Conservation (phyloP, 768 basidiomycete genomes). For the Fomitopsis pulvina region DNA sequence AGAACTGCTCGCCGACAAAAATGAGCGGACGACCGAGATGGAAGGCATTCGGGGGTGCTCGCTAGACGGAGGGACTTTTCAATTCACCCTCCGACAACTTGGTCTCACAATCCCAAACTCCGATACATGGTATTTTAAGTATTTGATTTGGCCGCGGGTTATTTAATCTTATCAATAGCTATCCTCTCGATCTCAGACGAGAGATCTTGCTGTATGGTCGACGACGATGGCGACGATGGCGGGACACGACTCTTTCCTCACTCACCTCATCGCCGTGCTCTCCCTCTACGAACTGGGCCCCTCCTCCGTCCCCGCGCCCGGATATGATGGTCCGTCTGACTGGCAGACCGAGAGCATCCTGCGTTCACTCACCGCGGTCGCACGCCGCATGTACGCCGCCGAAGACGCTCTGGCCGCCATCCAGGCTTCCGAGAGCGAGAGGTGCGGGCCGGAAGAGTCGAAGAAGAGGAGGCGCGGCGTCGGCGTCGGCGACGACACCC, state of each 20-base stretch:
- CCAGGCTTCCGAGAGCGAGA: slow-evolving; percentile 35
- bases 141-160: too few species aligned
- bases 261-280: slow-evolving; percentile 51
- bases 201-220: too few species aligned
- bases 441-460: slow-evolving; percentile 32
- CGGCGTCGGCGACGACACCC: slow-evolving; percentile 24
- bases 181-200: too few species aligned
- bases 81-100: too few species aligned
- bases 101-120: too few species aligned
- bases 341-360: slow-evolving; percentile 55
- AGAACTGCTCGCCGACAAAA: too few species aligned
- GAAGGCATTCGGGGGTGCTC: too few species aligned
- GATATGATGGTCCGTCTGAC: slow-evolving; percentile 48
- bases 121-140: too few species aligned
- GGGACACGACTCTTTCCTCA: slow-evolving; percentile 37
- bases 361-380: slow-evolving; percentile 43
- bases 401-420: slow-evolving; percentile 40
- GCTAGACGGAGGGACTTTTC: too few species aligned
- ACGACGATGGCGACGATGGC: slow-evolving; percentile 21
- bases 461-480: slow-evolving; percentile 39
- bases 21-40: too few species aligned
- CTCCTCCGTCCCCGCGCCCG: slow-evolving; percentile 41
- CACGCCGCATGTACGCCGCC: slow-evolving; percentile 48
- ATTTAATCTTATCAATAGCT: too few species aligned
- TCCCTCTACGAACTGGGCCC: slow-evolving; percentile 53